Evolutionary conservation across 495 filamentous ascomycete genomes (phyloP).

Genomic region (Podospora tetraspora): DNA sequence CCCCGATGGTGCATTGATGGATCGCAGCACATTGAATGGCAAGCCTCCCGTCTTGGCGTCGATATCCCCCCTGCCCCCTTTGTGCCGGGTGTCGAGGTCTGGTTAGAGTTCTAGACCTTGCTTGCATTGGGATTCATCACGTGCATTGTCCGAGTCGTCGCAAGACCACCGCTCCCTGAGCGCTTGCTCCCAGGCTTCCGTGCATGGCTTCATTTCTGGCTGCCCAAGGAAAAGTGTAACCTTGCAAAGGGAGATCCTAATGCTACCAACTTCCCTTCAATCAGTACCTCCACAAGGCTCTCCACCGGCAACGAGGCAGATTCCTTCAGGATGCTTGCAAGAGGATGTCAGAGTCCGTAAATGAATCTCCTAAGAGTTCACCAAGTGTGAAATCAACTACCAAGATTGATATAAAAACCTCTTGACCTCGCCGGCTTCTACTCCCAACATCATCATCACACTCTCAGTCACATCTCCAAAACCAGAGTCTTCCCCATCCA

Average conservation of each 20-base stretch:
- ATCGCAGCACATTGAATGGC: neutral
- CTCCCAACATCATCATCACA: conserved; percentile 1
- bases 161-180: neutral
- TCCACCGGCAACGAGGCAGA: neutral
- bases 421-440: conserved; percentile 1
- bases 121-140: neutral
- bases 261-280: neutral
- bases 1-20: neutral
- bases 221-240: neutral
- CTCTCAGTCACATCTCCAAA: neutral
- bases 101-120: neutral
- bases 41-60: neutral
- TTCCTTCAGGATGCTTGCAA: neutral
- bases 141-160: neutral
- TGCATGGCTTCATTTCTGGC: neutral
- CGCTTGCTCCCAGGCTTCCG: neutral
- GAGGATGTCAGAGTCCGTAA: neutral
- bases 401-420: conserved; percentile 1
- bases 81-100: neutral
- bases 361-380: neutral
- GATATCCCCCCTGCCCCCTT: neutral
- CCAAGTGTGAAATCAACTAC: neutral
- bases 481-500: neutral
- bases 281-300: neutral
- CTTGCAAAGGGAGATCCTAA: neutral